A percentile compares a stretch with the other conserved stretches of the same genome.
Conservation (phyloP, 129 eudicot genomes). For the Rutidosis leptorrhynchoides region DNA sequence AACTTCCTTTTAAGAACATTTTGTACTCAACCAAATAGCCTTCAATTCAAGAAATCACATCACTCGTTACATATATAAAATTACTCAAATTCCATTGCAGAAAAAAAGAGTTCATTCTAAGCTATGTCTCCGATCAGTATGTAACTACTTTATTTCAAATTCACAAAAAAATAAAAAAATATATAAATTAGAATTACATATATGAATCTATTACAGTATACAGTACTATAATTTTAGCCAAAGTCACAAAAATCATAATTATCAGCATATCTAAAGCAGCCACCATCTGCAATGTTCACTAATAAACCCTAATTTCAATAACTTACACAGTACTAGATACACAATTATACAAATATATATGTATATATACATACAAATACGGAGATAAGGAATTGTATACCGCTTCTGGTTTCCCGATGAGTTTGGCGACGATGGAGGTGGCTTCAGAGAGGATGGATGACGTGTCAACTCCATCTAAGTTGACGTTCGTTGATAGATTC, state of each 20-base stretch:
- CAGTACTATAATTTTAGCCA: no score
- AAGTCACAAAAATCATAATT: no score
- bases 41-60: no score
- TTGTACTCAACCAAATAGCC: neutral
- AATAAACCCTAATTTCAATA: neutral
- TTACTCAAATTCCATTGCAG: neutral
- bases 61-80: neutral
- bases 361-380: neutral
- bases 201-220: no score
- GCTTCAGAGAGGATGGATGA: conserved; percentile 86
- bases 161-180: no score
- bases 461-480: conserved; percentile 77
- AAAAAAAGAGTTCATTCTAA: no score
- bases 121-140: no score
- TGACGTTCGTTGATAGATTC: conserved; percentile 78
- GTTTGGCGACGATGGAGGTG: conserved; percentile 68
- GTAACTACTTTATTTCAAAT: neutral
- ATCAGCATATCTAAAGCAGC: neutral
- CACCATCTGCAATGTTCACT: no score
- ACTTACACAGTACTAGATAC: no score
- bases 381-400: conserved; percentile 32
- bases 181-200: no score
- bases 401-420: conserved; percentile 95
- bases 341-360: no score
- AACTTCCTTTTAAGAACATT: neutral